Base-by-base conservation (phyloP, 2,329 filamentous ascomycete genomes). In the Arthrobotrys conoides region DNA sequence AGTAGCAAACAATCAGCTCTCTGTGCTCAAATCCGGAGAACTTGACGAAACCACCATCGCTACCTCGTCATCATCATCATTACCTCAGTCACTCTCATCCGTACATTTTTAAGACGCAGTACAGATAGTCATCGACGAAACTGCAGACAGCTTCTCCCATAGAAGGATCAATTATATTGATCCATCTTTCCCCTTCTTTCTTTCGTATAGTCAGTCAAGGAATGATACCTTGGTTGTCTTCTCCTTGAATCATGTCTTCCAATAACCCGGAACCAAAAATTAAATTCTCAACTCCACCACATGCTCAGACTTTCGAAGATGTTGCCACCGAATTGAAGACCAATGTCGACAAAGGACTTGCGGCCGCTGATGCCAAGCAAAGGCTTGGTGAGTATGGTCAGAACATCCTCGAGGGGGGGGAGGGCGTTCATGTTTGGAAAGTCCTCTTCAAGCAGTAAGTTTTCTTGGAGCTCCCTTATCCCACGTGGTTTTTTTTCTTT, bases 391-490 rank as follows among this genome's bases (percentile, higher is more conserved):
- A 88, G 75, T 90, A 91, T 83, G 91, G 91, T 61, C 86, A 84
- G 18, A 94, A 94, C 85, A 90, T 93, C 82, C 87, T 94, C 27
- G 89, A 93, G 53, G 89, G 92, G 22, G 90, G 88, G 20, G 89
- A 88, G 33, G 89, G 88, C 33, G 90, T 94, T 59, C 88, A 88
- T 83, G 87, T 71, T 91, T 87, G 90, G 69, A 82, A 94, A 90
- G 82, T 92, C 93, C 55, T 85, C 93, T 61, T 85, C 91, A 90
- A 91, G 82, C 92, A 94, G 83, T 78, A 84, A 20, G 89, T 93
- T 91, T 67, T 84, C 33, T n/a, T 51, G 8, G 1, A 3, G 2
- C 24, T 24, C 16, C 20, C 3, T 48, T 48, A 22, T 48, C 6
- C 12, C 93, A 36, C 27, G 38, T 38, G 30, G 20, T 49, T 59